phyloP scores from a whole-genome alignment of 2,329 filamentous ascomycete species.

The Trichoderma koningiopsis region DNA sequence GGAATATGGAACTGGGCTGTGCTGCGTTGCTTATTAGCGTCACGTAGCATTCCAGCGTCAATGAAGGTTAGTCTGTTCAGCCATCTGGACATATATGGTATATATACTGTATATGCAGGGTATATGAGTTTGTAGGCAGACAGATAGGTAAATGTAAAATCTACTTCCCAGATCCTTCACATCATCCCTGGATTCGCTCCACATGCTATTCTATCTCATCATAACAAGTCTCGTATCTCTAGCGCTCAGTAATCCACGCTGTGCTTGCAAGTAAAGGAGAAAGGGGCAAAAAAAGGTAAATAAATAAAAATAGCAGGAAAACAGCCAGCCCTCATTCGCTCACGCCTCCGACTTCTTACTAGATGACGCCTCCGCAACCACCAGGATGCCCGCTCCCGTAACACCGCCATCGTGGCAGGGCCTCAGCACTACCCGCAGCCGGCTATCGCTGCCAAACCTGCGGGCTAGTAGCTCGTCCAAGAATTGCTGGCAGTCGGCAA shows the following conservation, averaged over 20 bases:
- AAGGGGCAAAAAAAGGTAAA: not conserved
- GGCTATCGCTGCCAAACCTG: constrained; percentile 35
- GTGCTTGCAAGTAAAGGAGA: not conserved
- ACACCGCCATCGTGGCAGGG: constrained; percentile 65
- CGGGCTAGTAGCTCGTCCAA: constrained; percentile 56
- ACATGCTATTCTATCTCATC: constrained; percentile 10
- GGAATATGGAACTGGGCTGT: not conserved
- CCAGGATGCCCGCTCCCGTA: constrained; percentile 62
- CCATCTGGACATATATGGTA: too few species aligned
- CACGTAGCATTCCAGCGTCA: not conserved
- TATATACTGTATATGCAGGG: not conserved
- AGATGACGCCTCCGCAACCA: constrained; percentile 48
- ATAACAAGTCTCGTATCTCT: not conserved
- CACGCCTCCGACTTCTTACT: constrained; percentile 37
- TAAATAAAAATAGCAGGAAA: not conserved
- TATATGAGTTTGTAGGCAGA: not conserved
- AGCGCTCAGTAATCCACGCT: constrained; percentile 2
- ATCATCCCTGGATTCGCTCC: constrained; percentile 16
- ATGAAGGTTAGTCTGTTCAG: not conserved
- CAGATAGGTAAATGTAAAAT: not conserved
- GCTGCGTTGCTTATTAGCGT: not conserved
- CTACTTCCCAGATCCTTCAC: not conserved
- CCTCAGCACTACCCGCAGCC: constrained; percentile 51
- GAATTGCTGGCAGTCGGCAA: constrained; percentile 68
- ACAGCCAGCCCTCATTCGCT: constrained; percentile 1